phyloP scores from a whole-genome alignment of 139 green algal species.

The Desmodesmus armatus region DNA sequence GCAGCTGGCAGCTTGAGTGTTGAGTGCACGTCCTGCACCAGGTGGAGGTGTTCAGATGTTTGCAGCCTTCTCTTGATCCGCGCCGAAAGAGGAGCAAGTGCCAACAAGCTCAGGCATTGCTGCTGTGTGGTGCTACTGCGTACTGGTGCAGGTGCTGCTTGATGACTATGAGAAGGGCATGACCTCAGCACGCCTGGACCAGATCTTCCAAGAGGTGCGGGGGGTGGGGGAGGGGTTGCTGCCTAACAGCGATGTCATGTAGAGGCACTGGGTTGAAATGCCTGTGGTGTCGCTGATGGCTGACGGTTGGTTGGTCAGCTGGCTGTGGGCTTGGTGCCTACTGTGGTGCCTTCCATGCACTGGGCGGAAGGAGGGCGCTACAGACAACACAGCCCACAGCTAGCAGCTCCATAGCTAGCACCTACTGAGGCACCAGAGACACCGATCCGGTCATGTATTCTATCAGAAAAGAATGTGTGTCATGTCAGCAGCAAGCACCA shows the following conservation, averaged over 20 bases:
- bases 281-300: not conserved
- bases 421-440: no score
- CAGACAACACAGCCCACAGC: no score
- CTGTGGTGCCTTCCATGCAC: not conserved
- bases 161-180: conserved; percentile 94
- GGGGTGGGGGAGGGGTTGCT: not conserved
- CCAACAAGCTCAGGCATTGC: no score
- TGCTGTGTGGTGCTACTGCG: no score
- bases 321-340: not conserved
- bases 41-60: no score
- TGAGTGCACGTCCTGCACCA: not conserved
- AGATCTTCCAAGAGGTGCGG: conserved; percentile 81
- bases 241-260: no score
- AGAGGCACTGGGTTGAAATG: not conserved
- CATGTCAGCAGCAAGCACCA: not conserved
- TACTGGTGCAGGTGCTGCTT: no score
- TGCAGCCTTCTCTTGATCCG: no score
- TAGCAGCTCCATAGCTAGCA: no score
- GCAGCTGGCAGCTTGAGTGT: not conserved
- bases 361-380: not conserved
- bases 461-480: not conserved
- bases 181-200: conserved; percentile 78
- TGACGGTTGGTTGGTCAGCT: not conserved
- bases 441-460: not conserved
- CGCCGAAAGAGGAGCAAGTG: not conserved